phyloP scores from a whole-genome alignment of 768 basidiomycete species.

The Naematelia aurantialba region DNA sequence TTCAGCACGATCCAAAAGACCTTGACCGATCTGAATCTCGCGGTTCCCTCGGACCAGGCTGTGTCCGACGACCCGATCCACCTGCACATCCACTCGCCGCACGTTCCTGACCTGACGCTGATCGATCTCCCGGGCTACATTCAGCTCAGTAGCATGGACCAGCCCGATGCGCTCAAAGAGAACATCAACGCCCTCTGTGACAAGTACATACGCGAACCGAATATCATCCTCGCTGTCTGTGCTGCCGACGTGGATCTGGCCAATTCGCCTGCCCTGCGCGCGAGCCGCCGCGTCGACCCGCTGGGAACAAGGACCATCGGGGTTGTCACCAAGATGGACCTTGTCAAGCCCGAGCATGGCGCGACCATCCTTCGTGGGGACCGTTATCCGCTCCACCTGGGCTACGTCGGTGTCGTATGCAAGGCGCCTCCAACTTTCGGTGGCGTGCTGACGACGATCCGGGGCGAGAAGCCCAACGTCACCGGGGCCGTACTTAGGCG shows the following conservation, averaged over 20 bases:
- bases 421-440: slow-evolving; percentile 57
- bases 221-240: slow-evolving; percentile 97
- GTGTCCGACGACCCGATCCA: slow-evolving; percentile 95
- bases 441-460: slow-evolving; percentile 29
- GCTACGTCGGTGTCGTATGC: slow-evolving; percentile 93
- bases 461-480: slow-evolving; percentile 44
- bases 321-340: slow-evolving; percentile 98
- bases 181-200: slow-evolving; percentile 87
- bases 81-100: slow-evolving; percentile 89
- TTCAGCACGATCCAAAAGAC: slow-evolving; percentile 89
- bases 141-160: slow-evolving; percentile 89
- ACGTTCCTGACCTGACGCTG: slow-evolving; percentile 93
- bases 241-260: slow-evolving; percentile 98
- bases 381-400: slow-evolving; percentile 92
- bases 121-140: slow-evolving; percentile 98
- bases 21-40: slow-evolving; percentile 88
- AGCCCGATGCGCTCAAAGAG: slow-evolving; percentile 88
- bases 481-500: slow-evolving; percentile 57
- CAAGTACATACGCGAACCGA: slow-evolving; percentile 98
- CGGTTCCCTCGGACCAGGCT: slow-evolving; percentile 82
- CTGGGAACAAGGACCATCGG: slow-evolving; percentile 93
- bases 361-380: slow-evolving; percentile 77
- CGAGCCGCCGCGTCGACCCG: slow-evolving; percentile 90
- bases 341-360: slow-evolving; percentile 81
- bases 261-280: slow-evolving; percentile 90